Percentiles rank a stretch among this genome's conserved stretches.
Evolutionary conservation across 495 filamentous ascomycete genomes (phyloP).

Genomic region (Friedmanniomyces endolithicus): DNA sequence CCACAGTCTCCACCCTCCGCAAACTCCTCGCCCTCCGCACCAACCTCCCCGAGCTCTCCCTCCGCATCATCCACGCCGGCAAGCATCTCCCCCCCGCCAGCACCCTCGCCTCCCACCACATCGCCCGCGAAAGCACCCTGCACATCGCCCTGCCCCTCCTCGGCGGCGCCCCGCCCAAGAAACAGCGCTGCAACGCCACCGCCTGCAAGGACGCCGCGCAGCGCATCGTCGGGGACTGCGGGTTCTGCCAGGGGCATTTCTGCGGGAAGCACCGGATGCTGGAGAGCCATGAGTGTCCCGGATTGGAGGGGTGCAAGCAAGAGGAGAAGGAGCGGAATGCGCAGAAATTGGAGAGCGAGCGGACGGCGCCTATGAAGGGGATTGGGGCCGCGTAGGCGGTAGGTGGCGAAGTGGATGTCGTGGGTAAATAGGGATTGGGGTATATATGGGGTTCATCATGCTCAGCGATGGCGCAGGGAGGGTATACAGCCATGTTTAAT

Average conservation of each 20-base stretch:
- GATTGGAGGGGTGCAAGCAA: conserved; percentile 96
- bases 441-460: not conserved
- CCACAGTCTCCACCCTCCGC: conserved; percentile 34
- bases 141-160: conserved; percentile 31
- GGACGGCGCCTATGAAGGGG: conserved; percentile 60
- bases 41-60: conserved; percentile 29
- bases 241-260: conserved; percentile 84
- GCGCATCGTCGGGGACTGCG: conserved; percentile 89
- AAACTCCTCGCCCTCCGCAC: conserved; percentile 37
- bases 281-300: conserved; percentile 83
- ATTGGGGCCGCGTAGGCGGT: conserved; percentile 22
- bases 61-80: conserved; percentile 37
- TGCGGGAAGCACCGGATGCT: conserved; percentile 88
- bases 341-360: conserved; percentile 78
- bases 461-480: not conserved
- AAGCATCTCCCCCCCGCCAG: conserved; percentile 31
- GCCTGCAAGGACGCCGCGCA: conserved; percentile 76
- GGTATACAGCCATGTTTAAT: not conserved
- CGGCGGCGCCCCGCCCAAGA: conserved; percentile 45
- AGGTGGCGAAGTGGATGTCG: conserved; percentile 20
- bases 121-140: conserved; percentile 33
- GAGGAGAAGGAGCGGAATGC: conserved; percentile 85
- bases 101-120: conserved; percentile 28
- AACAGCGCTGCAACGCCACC: conserved; percentile 76
- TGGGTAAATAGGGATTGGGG: no score